Percentiles rank a stretch among this genome's conserved stretches.
phyloP scores from a whole-genome alignment of 2,329 filamentous ascomycete species.

The Fusarium denticulatum region DNA sequence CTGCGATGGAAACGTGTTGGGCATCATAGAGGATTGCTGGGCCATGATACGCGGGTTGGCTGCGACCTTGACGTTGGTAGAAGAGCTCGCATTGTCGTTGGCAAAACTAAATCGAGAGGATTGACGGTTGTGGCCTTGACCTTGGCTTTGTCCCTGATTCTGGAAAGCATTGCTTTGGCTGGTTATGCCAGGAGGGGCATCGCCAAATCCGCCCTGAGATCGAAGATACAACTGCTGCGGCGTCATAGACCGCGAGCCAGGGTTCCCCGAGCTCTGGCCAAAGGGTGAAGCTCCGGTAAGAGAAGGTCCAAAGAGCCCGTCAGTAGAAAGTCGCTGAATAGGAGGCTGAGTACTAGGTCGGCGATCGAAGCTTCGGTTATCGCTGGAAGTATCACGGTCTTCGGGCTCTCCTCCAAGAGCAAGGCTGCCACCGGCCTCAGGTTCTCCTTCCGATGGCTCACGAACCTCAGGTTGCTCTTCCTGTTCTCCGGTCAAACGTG shows the following conservation, averaged over 20 bases:
- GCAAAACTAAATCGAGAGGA: constrained; percentile 89
- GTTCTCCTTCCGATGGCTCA: constrained; percentile 74
- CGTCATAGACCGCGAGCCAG: constrained; percentile 76
- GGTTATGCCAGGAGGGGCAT: constrained; percentile 68
- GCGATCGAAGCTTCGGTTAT: constrained; percentile 63
- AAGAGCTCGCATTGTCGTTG: constrained; percentile 70
- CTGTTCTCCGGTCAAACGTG: constrained; percentile 57
- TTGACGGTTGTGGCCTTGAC: constrained; percentile 79
- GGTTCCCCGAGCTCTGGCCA: constrained; percentile 59
- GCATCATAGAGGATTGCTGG: constrained; percentile 90
- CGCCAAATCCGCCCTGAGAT: constrained; percentile 67
- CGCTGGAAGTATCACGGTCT: constrained; percentile 70
- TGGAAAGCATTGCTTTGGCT: constrained; percentile 60
- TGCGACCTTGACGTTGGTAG: constrained; percentile 76
- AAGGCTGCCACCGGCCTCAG: constrained; percentile 83
- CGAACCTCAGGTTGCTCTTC: constrained; percentile 58
- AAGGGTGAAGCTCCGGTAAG: constrained; percentile 58
- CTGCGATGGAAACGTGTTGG: constrained; percentile 68
- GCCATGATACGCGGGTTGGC: constrained; percentile 83
- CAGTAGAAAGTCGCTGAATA: constrained; percentile 71
- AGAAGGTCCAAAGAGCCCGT: constrained; percentile 64
- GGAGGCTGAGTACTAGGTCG: constrained; percentile 79
- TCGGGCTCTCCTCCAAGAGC: constrained; percentile 94
- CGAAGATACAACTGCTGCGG: constrained; percentile 80
- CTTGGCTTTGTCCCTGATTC: constrained; percentile 50